Evolutionary conservation across 164 flowering plant species (phyloP), one percentile per base, ranked within the genome.

Genomic region (Nymphaea colorata): DNA sequence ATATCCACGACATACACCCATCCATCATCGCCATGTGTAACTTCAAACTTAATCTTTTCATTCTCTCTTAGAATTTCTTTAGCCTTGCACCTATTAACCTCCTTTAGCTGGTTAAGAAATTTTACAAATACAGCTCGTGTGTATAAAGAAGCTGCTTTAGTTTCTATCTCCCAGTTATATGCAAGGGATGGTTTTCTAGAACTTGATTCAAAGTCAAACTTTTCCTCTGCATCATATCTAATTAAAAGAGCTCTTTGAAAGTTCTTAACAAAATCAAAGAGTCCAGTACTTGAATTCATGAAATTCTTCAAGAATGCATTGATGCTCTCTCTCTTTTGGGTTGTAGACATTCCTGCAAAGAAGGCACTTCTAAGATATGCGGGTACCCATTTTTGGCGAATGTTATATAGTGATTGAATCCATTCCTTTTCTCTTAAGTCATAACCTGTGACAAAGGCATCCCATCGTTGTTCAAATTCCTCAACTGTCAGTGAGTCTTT

Each of bases 21-120:
- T 5, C 43, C 55, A 2, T 41, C 64, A 57, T 70, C 68, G 16
- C 45, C 69, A 70, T 65, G 61, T 61, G 43, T 42, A 18, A 70
- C 72, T 16, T 7, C 44, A 44, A 57, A 70, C n/a, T 41, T 59
- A 6, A 10, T 43, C 66, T 85, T 90, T 76, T 81, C 84, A 25
- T 85, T 69, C 17, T 41, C 16, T 18, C 43, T 55, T 59, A 15
- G 42, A 61, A 42, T 43, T 42, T 64, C 15, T 61, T 64, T 42
- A 14, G 70, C 61, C 25, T 59, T 51, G 41, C 25, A 53, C 43
- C 44, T 44, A 66, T 11, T 59, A 42, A 68, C 60, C 41, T 66
- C 68, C 64, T 42, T 64, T 6, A 70, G 16, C 55, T 70, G 68
- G 36, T 25, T 57, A 42, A 64, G 72, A 64, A 65, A 65, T 65